A percentile compares a stretch with the other conserved stretches of the same genome.
These are phyloP conservation scores for Alternaria novae-zelandiae DNA, from an alignment of 2,329 filamentous ascomycete species.

Conservation along the genomic window DNA sequence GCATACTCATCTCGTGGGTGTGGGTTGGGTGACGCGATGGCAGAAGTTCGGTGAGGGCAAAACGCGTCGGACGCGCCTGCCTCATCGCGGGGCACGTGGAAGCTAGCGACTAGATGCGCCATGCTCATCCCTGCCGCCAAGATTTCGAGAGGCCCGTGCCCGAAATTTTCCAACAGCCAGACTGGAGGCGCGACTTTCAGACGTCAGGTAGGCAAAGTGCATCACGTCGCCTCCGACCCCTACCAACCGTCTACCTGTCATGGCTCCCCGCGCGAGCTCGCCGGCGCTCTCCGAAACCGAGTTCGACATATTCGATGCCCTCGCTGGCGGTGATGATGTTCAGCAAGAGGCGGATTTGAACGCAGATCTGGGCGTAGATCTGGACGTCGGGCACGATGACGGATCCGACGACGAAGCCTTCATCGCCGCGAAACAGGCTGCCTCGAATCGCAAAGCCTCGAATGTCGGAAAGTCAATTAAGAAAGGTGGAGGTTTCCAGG, in stretches of 20 bases:
- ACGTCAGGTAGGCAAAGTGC: constrained; percentile 15
- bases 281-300: constrained; percentile 88
- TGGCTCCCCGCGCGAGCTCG: constrained; percentile 77
- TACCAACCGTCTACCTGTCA: constrained; percentile 46
- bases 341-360: constrained; percentile 49
- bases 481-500: constrained; percentile 96
- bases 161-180: constrained; percentile 25
- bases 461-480: constrained; percentile 85
- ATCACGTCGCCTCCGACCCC: constrained; percentile 11
- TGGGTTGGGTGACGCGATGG: constrained; percentile 16
- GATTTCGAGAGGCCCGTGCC: constrained; percentile 32
- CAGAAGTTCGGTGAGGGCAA: constrained; percentile 19
- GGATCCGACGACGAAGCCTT: constrained; percentile 77
- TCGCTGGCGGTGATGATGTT: constrained; percentile 68
- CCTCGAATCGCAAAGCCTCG: constrained; percentile 82
- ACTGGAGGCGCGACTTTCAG: not conserved
- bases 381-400: constrained; percentile 61
- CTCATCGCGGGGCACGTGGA: constrained; percentile 29
- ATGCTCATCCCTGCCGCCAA: constrained; percentile 29
- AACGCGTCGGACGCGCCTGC: constrained; percentile 42
- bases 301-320: constrained; percentile 82
- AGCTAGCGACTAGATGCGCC: not conserved
- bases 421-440: constrained; percentile 85
- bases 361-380: constrained; percentile 46
- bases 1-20: constrained; percentile 28